A percentile compares a stretch with the other conserved stretches of the same genome.
Evolutionary conservation across 2,329 filamentous ascomycete species (phyloP).

Genomic region (Rhynchosporium agropyri): DNA sequence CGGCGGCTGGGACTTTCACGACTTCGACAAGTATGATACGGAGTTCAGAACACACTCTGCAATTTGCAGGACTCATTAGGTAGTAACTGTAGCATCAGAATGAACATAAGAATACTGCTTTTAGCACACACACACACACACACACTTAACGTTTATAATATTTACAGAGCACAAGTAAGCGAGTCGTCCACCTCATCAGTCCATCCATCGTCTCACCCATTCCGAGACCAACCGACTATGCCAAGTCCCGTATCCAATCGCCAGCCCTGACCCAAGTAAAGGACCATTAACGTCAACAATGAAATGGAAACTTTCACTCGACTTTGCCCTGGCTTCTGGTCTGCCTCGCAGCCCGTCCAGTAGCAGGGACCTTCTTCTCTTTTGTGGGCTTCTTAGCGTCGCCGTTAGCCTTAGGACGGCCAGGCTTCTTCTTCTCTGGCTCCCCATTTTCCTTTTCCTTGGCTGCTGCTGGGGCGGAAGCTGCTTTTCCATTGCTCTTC

Average conservation of each 20-base stretch:
- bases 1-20: too few species aligned
- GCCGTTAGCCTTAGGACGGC: conserved; percentile 33
- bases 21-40: too few species aligned
- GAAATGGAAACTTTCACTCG: conserved; percentile 18
- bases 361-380: conserved; percentile 38
- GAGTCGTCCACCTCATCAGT: conserved; percentile 4
- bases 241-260: conserved; percentile 21
- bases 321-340: conserved; percentile 39
- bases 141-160: conserved; percentile 16
- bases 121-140: conserved; percentile 8
- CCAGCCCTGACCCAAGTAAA: conserved; percentile 16
- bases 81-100: not conserved
- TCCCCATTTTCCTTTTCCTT: conserved; percentile 24
- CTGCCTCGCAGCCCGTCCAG: conserved; percentile 36
- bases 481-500: conserved; percentile 24
- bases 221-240: conserved; percentile 17
- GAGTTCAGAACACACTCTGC: too few species aligned
- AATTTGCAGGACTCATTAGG: too few species aligned
- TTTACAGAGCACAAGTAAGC: conserved; percentile 20
- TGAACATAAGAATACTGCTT: conserved; percentile 6
- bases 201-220: conserved; percentile 8
- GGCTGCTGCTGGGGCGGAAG: conserved; percentile 16
- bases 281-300: conserved; percentile 6
- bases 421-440: conserved; percentile 37
- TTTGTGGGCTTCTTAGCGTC: conserved; percentile 33